Base-by-base conservation (phyloP, 768 basidiomycete species). In the Leucocoprinus birnbaumii region DNA sequence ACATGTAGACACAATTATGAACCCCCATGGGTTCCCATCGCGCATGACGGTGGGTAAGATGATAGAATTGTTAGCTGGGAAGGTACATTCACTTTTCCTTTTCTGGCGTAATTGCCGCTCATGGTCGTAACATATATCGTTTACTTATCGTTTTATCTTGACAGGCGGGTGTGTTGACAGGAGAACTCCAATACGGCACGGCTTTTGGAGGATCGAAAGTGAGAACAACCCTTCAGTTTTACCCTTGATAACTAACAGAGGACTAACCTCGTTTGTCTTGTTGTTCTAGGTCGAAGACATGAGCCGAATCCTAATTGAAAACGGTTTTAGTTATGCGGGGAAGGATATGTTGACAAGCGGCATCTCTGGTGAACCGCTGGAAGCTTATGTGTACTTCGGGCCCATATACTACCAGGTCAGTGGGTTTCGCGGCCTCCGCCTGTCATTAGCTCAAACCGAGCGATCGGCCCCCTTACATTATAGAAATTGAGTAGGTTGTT, bases 1-100 rank as follows among this genome's bases (percentile, higher is more conserved):
- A 34, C 47, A 45, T 37, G 24, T 61, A 89, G 96, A 99, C 71
- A 93, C 95, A 16, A 97, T 99, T 74, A 98, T 99, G 96, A 99
- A 99, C 68, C 97, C 97, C 2, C 97, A 99, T 71, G 97, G 97
- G 65, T 98, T 99, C 79, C 97, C 97, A 3, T 96, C 93, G 55
- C 91, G 96, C 52, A 98, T 95, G 94, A 99, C 97, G 22, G 97
- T 99, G 25, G 97, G 97, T 47, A 99, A 99, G 77, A 99, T 99
- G 97, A 97, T 99, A 51, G 97, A 99, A 71, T 77, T 98, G 19
- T 74, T 99, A 27, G 91, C 94, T 11, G 96, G 97, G 48, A 99
- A 99, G 82, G 91, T 90, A 55, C 37, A 34, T 59, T 40, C 45
- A 24, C 14, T 11, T 43, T 51, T 37, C 51, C 51, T 53, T 55